Conservation (phyloP, 176 grass and related monocot species). For the Aegilops bicornis region DNA sequence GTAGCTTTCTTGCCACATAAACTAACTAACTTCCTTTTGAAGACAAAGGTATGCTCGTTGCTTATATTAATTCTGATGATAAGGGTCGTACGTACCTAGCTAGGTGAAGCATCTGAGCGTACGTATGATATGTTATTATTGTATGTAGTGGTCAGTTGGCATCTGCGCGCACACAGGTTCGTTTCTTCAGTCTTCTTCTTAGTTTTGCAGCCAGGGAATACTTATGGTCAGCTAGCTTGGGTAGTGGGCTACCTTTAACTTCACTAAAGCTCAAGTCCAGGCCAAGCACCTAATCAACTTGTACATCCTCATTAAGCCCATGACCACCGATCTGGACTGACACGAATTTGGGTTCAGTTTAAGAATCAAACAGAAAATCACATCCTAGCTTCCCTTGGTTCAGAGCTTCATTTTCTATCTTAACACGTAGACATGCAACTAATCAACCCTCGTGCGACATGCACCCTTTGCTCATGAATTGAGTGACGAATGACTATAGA, state of each 20-base stretch:
- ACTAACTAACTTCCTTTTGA: slow-evolving; percentile 4
- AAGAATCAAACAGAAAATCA: neutral
- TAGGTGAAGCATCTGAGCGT: slow-evolving; percentile 22
- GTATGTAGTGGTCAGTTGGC: slow-evolving; percentile 23
- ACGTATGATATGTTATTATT: slow-evolving; percentile 13
- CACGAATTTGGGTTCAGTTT: neutral
- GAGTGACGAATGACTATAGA: neutral
- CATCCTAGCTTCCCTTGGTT: no score
- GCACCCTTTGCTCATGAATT: neutral
- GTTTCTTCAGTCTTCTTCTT: slow-evolving; percentile 12
- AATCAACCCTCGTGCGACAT: neutral
- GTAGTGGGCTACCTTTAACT: neutral
- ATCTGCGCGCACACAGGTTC: neutral
- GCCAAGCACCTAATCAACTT: neutral
- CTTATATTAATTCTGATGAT: neutral
- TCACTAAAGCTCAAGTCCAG: neutral
- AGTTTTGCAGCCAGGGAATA: neutral
- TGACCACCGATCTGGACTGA: neutral
- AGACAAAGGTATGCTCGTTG: neutral
- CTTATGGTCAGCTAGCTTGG: neutral
- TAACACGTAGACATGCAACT: neutral
- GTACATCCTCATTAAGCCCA: neutral
- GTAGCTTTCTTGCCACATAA: slow-evolving; percentile 24
- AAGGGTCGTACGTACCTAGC: slow-evolving; percentile 20
- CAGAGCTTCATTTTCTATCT: no score